Base-by-base conservation (phyloP, 2,329 filamentous ascomycete genomes). In the Parastagonospora avenae region DNA sequence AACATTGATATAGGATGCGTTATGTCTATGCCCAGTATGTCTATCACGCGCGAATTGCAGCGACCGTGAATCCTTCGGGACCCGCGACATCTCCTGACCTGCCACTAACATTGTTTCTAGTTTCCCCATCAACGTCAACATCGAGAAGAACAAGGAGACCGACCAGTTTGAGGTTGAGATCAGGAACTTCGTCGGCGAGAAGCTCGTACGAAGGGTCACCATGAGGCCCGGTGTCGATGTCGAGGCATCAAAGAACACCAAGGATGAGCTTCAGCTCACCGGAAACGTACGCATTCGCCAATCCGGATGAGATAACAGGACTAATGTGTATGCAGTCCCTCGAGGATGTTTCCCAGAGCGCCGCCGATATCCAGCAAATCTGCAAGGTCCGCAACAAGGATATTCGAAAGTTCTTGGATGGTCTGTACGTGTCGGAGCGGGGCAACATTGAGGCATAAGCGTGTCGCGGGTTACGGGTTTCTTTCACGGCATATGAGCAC, bases 61-160 rank as follows among this genome's bases (percentile, higher is more conserved):
- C 16, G 10, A 15, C 33, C 24, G 15, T 11, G 7, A 32, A 12
- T 24, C 30, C 10, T 27, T 3, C 32, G 4, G 33, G n/a, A 6
- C 32, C 6, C 15, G 43, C 10, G n/a, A 44, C 16, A 31, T 28
- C n/a, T n/a, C 28, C n/a, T 33, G 36, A 42, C 24, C 19, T 31
- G 15, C 14, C n/a, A 47, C 63, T 67, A 54, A 67, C 53, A 28
- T 16, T 3, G 16, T 19, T 8, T 24, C n/a, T 38, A 70, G 66
- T 89, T 99, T 99, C 79, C 94, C 94, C 82, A 99, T 99, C 91
- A 99, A 99, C 87, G 93, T 99, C 84, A 97, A 97, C 86, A 81
- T 99, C 70, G 92, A 96, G 74, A 92, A 97, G 89, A 93, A 93
- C 86, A 78, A 80, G 75, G 94, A 97, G 83, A 94, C 91, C 62